Conservation (phyloP, 108 stramenopile genomes). For the Fragilariopsis cylindrus region DNA sequence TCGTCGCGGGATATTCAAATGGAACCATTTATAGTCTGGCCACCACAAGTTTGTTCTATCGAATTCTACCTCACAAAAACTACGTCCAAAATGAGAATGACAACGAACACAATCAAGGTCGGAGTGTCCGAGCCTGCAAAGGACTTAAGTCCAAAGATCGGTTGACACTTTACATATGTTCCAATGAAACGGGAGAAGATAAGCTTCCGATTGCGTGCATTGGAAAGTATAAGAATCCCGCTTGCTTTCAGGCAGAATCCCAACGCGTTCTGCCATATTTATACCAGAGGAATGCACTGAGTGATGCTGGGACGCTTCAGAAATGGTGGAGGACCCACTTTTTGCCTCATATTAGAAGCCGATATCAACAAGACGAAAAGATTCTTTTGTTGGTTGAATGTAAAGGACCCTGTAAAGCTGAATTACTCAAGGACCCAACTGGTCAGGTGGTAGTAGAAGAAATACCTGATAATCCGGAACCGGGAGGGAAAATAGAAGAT, state of each 20-base stretch:
- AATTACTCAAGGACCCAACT: conserved; percentile 26
- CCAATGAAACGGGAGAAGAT: conserved; percentile 28
- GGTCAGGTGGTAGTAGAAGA: conserved; percentile 26
- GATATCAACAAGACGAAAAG: conserved; percentile 12
- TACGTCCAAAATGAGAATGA: conserved; percentile 18
- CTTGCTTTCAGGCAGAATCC: conserved; percentile 24
- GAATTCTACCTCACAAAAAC: conserved; percentile 27
- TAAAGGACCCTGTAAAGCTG: conserved; percentile 18
- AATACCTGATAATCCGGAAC: conserved; percentile 6
- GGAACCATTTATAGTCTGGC: conserved; percentile 29
- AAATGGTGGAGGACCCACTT: conserved; percentile 29
- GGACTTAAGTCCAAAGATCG: conserved; percentile 33
- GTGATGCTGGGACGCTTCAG: conserved; percentile 29
- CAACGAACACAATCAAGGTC: neutral
- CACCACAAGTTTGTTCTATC: conserved; percentile 22
- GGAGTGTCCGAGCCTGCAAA: conserved; percentile 27
- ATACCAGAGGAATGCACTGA: conserved; percentile 22
- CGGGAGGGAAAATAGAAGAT: neutral
- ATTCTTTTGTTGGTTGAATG: conserved; percentile 25
- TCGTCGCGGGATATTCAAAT: conserved; percentile 14
- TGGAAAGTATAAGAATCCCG: conserved; percentile 30
- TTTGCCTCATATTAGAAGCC: conserved; percentile 25
- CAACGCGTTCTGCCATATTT: conserved; percentile 23
- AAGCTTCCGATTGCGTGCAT: conserved; percentile 27
- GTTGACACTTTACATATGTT: conserved; percentile 27